These are phyloP conservation scores for Penicillium bialowiezense DNA, from an alignment of 495 filamentous ascomycete species.

Conservation along the genomic window DNA sequence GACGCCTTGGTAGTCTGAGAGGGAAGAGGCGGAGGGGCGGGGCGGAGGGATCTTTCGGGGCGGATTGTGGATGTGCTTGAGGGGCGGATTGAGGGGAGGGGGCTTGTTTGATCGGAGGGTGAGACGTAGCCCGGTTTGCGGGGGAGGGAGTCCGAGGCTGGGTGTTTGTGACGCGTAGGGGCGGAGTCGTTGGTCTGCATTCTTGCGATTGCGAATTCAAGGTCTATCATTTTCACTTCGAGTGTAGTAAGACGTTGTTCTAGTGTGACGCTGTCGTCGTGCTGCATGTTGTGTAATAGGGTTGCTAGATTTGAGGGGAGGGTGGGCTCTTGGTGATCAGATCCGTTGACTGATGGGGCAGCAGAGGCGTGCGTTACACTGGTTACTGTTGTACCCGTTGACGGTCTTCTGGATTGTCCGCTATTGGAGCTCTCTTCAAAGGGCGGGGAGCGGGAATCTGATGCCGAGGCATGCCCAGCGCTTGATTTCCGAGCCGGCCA, in stretches of 20 bases:
- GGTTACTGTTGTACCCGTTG: conserved; percentile 32
- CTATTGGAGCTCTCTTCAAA: conserved; percentile 26
- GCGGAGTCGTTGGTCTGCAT: conserved; percentile 39
- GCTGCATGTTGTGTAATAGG: conserved; percentile 42
- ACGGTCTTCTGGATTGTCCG: conserved; percentile 24
- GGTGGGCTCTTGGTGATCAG: conserved; percentile 21
- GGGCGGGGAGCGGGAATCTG: conserved; percentile 23
- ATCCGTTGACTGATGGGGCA: conserved; percentile 20
- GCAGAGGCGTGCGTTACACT: conserved; percentile 25
- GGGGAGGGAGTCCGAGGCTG: conserved; percentile 13
- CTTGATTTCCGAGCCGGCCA: conserved; percentile 29
- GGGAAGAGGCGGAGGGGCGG: conserved; percentile 30
- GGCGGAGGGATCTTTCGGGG: conserved; percentile 29
- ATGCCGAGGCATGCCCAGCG: conserved; percentile 15
- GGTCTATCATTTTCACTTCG: conserved; percentile 54
- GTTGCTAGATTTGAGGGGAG: conserved; percentile 42
- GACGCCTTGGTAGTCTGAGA: conserved; percentile 35
- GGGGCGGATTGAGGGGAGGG: conserved; percentile 21
- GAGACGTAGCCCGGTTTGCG: conserved; percentile 12
- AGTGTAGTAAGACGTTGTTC: conserved; percentile 52
- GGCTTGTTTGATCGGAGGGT: conserved; percentile 24
- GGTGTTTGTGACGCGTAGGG: conserved; percentile 7
- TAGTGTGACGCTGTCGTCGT: conserved; percentile 44
- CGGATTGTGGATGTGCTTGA: conserved; percentile 42
- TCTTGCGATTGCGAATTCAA: conserved; percentile 53